Conservation (phyloP, 495 filamentous ascomycete species). For the Trypethelium eluteriae region DNA sequence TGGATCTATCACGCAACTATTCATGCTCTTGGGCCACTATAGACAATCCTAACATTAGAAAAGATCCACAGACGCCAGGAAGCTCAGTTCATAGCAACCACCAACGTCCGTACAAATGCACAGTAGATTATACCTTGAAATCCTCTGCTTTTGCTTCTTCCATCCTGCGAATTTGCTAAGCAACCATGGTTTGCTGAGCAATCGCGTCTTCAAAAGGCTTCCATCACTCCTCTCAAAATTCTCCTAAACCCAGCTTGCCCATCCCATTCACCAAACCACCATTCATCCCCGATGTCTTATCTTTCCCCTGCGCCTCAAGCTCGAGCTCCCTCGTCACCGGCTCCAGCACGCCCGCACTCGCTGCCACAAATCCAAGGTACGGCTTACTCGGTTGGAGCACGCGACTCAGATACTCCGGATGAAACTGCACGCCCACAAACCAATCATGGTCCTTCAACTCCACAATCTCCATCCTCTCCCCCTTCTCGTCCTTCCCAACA, state of each 20-base stretch:
- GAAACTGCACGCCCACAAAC: slow-evolving; percentile 85
- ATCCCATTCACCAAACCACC: background rate
- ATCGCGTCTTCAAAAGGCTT: background rate
- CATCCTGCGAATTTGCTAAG: background rate
- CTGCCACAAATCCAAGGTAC: slow-evolving; percentile 82
- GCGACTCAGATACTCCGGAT: slow-evolving; percentile 71
- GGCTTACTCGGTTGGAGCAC: slow-evolving; percentile 68
- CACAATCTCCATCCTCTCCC: slow-evolving; percentile 83
- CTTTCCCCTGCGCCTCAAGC: background rate
- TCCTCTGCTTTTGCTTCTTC: background rate
- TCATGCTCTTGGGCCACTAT: no score
- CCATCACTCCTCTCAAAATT: background rate
- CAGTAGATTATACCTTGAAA: background rate
- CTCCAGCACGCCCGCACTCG: slow-evolving; percentile 38
- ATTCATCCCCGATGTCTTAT: background rate
- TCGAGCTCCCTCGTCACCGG: slow-evolving; percentile 16
- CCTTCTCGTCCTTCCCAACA: slow-evolving; percentile 72
- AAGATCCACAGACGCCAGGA: background rate
- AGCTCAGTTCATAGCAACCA: background rate
- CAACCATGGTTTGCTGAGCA: background rate
- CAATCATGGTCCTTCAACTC: slow-evolving; percentile 85
- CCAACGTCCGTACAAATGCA: background rate
- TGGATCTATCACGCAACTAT: no score
- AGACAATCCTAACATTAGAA: no score
- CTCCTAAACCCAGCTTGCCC: background rate